A percentile compares a stretch with the other conserved stretches of the same genome.
phyloP scores from a whole-genome alignment of 2,329 filamentous ascomycete genomes.

The Monosporascus sp. region DNA sequence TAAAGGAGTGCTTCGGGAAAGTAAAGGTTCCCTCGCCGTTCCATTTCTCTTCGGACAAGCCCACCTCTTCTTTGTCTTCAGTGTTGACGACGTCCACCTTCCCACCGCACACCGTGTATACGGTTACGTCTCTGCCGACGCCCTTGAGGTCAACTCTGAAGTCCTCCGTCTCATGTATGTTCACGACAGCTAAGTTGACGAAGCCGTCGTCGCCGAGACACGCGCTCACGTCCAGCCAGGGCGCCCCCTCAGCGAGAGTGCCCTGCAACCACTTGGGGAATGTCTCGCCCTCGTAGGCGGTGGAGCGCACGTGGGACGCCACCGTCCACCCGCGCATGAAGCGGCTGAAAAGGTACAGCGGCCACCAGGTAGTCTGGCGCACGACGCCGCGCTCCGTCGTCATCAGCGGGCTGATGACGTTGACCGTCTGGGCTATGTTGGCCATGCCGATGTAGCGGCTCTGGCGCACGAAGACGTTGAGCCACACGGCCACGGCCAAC shows the following conservation, averaged over 20 bases:
- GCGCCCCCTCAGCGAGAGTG: constrained; percentile 54
- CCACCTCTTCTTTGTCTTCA: constrained; percentile 56
- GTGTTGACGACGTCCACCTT: constrained; percentile 57
- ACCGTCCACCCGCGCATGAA: constrained; percentile 72
- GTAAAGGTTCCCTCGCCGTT: constrained; percentile 55
- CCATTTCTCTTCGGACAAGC: constrained; percentile 57
- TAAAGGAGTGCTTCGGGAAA: constrained; percentile 68
- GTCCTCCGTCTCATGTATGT: constrained; percentile 57
- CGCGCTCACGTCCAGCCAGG: constrained; percentile 66
- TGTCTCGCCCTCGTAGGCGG: constrained; percentile 62
- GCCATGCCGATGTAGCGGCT: constrained; percentile 69
- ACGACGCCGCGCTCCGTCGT: constrained; percentile 58
- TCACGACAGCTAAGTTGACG: constrained; percentile 66
- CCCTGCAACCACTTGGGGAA: constrained; percentile 60
- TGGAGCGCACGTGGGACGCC: constrained; percentile 57
- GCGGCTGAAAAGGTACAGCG: constrained; percentile 61
- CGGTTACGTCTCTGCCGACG: constrained; percentile 46
- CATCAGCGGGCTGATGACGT: constrained; percentile 74
- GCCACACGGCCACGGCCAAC: constrained; percentile 67
- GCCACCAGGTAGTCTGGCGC: constrained; percentile 73
- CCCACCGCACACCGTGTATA: constrained; percentile 58
- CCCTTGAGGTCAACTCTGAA: constrained; percentile 58
- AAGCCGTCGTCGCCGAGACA: constrained; percentile 52
- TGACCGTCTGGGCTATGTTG: constrained; percentile 72
- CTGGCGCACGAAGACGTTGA: constrained; percentile 73